phyloP scores from a whole-genome alignment of 2,329 filamentous ascomycete genomes.

The Grosmannia huntii region DNA sequence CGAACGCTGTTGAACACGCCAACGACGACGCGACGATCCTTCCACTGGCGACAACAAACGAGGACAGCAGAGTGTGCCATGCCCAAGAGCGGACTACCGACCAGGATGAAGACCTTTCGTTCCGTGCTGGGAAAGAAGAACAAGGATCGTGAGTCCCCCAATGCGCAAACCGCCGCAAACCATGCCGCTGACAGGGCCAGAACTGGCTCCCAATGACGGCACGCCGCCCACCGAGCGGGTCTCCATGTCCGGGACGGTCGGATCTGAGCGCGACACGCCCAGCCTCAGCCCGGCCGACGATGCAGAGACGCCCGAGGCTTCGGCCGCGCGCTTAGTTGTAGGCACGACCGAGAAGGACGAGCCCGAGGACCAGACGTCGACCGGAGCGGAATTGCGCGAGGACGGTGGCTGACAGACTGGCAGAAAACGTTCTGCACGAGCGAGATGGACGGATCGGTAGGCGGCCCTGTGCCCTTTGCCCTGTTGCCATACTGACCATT shows the following conservation, averaged over 20 bases:
- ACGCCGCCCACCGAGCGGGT: neutral
- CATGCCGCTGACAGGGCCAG: neutral
- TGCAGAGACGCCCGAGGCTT: conserved; percentile 7
- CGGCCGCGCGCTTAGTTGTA: conserved; percentile 10
- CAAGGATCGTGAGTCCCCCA: conserved; percentile 1
- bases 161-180: neutral
- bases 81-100: neutral
- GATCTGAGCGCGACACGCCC: neutral
- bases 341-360: neutral
- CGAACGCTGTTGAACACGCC: neutral
- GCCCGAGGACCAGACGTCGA: neutral
- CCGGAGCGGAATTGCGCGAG: neutral
- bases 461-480: too few species aligned
- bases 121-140: conserved; percentile 5
- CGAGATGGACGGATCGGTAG: conserved; percentile 6
- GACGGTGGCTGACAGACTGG: neutral
- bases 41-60: neutral
- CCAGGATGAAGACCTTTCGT: conserved; percentile 11
- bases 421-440: conserved; percentile 8
- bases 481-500: too few species aligned
- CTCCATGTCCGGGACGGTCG: neutral
- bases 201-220: neutral
- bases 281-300: neutral
- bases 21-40: neutral
- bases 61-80: too few species aligned